A percentile compares a stretch with the other conserved stretches of the same genome.
These are phyloP conservation scores for Salicornia ramosissima DNA, from an alignment of 148 eudicot species.

Conservation along the genomic window DNA sequence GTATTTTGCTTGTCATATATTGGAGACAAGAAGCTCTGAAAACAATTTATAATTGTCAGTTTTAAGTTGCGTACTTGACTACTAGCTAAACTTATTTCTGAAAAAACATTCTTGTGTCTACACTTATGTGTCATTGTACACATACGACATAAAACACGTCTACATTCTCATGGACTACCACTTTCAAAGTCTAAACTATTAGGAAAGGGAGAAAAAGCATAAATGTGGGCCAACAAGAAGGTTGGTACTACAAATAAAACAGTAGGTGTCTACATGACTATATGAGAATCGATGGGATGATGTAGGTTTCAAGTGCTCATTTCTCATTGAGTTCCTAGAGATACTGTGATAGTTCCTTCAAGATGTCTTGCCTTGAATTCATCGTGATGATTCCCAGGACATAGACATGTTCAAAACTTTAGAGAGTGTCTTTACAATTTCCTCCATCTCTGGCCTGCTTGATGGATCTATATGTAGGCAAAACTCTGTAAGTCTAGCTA, in stretches of 20 bases:
- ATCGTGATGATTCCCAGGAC: conserved; percentile 47
- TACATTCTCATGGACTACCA: conserved; percentile 4
- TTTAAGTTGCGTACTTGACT: not conserved
- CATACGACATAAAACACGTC: conserved; percentile 3
- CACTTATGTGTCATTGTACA: conserved; percentile 6
- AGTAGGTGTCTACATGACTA: too few relatives aligned
- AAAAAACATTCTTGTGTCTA: not conserved
- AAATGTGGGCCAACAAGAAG: not conserved
- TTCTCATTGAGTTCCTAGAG: too few relatives aligned
- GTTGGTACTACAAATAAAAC: too few relatives aligned
- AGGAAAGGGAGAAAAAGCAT: not conserved
- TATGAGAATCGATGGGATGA: too few relatives aligned
- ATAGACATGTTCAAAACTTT: conserved; percentile 42
- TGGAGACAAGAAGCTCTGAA: conserved; percentile 2
- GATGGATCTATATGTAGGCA: conserved; percentile 59
- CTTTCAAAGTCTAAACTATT: not conserved
- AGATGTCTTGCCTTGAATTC: conserved; percentile 20
- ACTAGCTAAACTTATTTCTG: not conserved
- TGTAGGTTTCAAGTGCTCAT: too few relatives aligned
- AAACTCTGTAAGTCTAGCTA: conserved; percentile 39
- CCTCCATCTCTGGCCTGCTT: conserved; percentile 66
- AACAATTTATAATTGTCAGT: not conserved
- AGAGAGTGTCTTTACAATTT: conserved; percentile 49
- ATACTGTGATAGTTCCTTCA: conserved; percentile 7
- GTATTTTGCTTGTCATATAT: not conserved